These are phyloP conservation scores for Cyphellophora europaea DNA, from an alignment of 2,329 filamentous ascomycete genomes.

Conservation along the genomic window DNA sequence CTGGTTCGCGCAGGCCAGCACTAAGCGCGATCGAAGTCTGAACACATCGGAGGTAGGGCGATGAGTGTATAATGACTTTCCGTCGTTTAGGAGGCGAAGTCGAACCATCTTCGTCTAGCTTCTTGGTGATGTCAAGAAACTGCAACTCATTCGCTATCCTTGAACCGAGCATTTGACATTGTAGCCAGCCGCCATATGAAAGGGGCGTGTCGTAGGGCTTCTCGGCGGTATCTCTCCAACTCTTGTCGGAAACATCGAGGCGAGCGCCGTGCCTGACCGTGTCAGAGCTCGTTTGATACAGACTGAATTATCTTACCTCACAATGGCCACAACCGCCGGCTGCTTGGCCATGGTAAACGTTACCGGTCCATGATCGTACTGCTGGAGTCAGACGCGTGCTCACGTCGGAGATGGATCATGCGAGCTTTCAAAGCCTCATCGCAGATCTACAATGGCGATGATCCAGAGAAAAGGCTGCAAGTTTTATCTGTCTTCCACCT, in stretches of 20 bases:
- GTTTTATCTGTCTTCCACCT: too few relatives aligned
- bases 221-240: slow-evolving; percentile 88
- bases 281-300: slow-evolving; percentile 1
- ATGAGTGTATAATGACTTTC: slow-evolving; percentile 78
- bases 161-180: slow-evolving; percentile 70
- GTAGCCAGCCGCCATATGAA: slow-evolving; percentile 88
- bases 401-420: too few relatives aligned
- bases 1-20: slow-evolving; percentile 59
- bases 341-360: slow-evolving; percentile 25
- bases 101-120: slow-evolving; percentile 16
- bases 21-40: slow-evolving; percentile 86
- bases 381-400: too few relatives aligned
- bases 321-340: slow-evolving; percentile 33
- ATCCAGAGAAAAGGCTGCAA: too few relatives aligned
- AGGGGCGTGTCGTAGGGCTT: slow-evolving; percentile 93
- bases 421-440: too few relatives aligned
- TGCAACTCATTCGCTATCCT: slow-evolving; percentile 68
- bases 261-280: slow-evolving; percentile 70
- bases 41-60: slow-evolving; percentile 86
- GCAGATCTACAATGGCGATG: too few relatives aligned
- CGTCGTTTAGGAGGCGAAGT: slow-evolving; percentile 32
- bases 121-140: slow-evolving; percentile 29
- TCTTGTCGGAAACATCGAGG: slow-evolving; percentile 86
- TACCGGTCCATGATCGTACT: neutral
- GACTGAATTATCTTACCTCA: slow-evolving; percentile 24